phyloP scores from a whole-genome alignment of 2,329 filamentous ascomycete species.

The Fragosphaeria purpurea region DNA sequence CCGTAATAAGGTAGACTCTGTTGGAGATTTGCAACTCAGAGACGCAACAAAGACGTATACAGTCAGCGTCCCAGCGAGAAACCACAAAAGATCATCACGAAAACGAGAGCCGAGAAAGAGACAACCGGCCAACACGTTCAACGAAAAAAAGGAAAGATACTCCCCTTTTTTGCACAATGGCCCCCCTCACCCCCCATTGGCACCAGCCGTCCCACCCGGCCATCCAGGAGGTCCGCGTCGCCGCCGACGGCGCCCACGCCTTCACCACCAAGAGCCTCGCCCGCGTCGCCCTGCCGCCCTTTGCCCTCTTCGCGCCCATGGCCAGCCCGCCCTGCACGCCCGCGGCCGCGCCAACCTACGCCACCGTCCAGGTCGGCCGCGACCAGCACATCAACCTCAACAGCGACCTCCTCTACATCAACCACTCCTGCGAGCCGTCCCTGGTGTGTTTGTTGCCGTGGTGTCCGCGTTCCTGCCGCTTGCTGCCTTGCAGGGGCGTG shows the following conservation, averaged over 20 bases:
- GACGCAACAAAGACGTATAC: too few species aligned
- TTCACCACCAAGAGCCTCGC: slow-evolving; percentile 54
- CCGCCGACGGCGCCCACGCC: slow-evolving; percentile 38
- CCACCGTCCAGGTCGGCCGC: slow-evolving; percentile 51
- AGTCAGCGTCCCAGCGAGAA: too few species aligned
- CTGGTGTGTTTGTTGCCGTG: slow-evolving; percentile 37
- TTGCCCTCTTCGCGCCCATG: slow-evolving; percentile 57
- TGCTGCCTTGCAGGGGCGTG: not conserved
- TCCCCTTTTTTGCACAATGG: slow-evolving; percentile 25
- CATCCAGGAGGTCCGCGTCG: slow-evolving; percentile 44
- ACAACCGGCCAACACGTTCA: not conserved
- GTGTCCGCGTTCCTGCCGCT: slow-evolving; percentile 12
- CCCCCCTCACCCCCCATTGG: slow-evolving; percentile 50
- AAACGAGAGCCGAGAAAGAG: too few species aligned
- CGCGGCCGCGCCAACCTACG: slow-evolving; percentile 48
- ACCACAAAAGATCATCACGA: too few species aligned
- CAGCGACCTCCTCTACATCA: slow-evolving; percentile 57
- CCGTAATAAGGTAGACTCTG: too few species aligned
- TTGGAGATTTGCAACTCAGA: too few species aligned
- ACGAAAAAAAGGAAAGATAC: too few species aligned
- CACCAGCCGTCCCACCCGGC: slow-evolving; percentile 48
- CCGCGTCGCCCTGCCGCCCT: slow-evolving; percentile 44
- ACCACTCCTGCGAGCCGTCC: slow-evolving; percentile 58
- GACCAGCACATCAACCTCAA: slow-evolving; percentile 52
- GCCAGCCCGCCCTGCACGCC: slow-evolving; percentile 51